Percentiles rank a stretch among this genome's conserved stretches.
These are phyloP conservation scores for Neoascochyta sp. DNA, from an alignment of 2,329 filamentous ascomycete genomes.

Conservation along the genomic window DNA sequence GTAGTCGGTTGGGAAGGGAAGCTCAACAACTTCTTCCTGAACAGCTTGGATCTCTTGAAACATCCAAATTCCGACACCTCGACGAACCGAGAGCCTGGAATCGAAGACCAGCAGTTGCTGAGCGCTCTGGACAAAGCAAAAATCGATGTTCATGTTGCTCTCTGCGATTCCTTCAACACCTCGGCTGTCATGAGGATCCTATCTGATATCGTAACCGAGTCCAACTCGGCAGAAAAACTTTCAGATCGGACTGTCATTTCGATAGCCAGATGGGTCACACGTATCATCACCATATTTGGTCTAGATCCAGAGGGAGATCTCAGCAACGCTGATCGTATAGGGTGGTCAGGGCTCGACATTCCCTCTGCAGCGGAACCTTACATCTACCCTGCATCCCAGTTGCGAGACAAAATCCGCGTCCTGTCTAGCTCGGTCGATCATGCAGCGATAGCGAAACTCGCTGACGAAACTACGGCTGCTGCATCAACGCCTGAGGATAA, in stretches of 20 bases:
- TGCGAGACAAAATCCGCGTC: slow-evolving; percentile 55
- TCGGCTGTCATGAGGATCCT: slow-evolving; percentile 74
- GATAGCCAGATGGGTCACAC: slow-evolving; percentile 74
- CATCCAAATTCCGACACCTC: slow-evolving; percentile 32
- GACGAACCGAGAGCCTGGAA: too few relatives aligned
- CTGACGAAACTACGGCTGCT: slow-evolving; percentile 21
- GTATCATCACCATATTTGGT: slow-evolving; percentile 82
- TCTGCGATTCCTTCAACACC: slow-evolving; percentile 86
- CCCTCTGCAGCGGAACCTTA: slow-evolving; percentile 57
- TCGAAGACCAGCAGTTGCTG: slow-evolving; percentile 43
- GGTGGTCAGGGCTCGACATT: slow-evolving; percentile 64
- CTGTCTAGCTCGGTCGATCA: slow-evolving; percentile 25
- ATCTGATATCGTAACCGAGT: slow-evolving; percentile 70
- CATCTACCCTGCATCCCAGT: slow-evolving; percentile 56
- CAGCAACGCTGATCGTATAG: slow-evolving; percentile 49
- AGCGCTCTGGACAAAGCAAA: slow-evolving; percentile 53
- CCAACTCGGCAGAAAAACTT: slow-evolving; percentile 57
- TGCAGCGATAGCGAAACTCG: slow-evolving; percentile 40
- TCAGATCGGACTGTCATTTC: slow-evolving; percentile 48
- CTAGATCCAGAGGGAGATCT: slow-evolving; percentile 58
- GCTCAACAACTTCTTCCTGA: slow-evolving; percentile 67
- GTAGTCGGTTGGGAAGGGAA: slow-evolving; percentile 77
- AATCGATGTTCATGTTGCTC: slow-evolving; percentile 57
- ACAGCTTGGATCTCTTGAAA: slow-evolving; percentile 49
- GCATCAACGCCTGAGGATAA: too few relatives aligned